Evolutionary conservation across 371 early-diverging fungal species (phyloP).

Genomic region (Aphelidium insulamus): DNA sequence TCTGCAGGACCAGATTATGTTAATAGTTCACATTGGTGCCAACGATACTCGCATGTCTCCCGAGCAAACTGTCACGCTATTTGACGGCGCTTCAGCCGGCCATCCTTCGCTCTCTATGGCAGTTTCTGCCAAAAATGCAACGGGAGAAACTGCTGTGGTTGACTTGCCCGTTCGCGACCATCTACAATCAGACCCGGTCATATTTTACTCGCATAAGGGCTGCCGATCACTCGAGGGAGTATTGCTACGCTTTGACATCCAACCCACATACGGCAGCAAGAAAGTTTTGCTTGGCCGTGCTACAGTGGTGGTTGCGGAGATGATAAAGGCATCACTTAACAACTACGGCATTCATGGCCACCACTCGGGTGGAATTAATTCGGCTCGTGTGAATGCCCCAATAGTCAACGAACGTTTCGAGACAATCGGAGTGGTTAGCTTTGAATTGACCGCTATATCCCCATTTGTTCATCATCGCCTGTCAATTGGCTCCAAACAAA

Average conservation of each 20-base stretch:
- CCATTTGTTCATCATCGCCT: constrained; percentile 37
- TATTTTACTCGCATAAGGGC: constrained; percentile 21
- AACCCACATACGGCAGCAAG: constrained; percentile 29
- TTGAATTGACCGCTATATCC: constrained; percentile 37
- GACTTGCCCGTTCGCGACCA: constrained; percentile 25
- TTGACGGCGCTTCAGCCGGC: constrained; percentile 8
- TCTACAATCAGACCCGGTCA: constrained; percentile 27
- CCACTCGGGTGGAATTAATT: no score
- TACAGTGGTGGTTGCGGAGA: constrained; percentile 23
- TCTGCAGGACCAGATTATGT: constrained; percentile 30
- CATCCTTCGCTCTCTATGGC: constrained; percentile 22
- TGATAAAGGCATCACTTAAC: no score
- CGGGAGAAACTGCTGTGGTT: constrained; percentile 31
- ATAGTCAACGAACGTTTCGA: constrained; percentile 11
- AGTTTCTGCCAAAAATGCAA: constrained; percentile 29
- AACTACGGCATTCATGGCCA: no score
- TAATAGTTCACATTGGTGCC: constrained; percentile 40
- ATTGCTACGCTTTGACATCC: constrained; percentile 31
- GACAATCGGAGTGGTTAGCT: constrained; percentile 29
- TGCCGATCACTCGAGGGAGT: constrained; percentile 33
- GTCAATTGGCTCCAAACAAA: constrained; percentile 25
- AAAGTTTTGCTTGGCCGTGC: constrained; percentile 29
- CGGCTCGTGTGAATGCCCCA: constrained; percentile 2
- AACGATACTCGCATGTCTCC: constrained; percentile 31
- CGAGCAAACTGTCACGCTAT: constrained; percentile 6